Evolutionary conservation across 768 basidiomycete species (phyloP).

Genomic region (Mycena latifolia): DNA sequence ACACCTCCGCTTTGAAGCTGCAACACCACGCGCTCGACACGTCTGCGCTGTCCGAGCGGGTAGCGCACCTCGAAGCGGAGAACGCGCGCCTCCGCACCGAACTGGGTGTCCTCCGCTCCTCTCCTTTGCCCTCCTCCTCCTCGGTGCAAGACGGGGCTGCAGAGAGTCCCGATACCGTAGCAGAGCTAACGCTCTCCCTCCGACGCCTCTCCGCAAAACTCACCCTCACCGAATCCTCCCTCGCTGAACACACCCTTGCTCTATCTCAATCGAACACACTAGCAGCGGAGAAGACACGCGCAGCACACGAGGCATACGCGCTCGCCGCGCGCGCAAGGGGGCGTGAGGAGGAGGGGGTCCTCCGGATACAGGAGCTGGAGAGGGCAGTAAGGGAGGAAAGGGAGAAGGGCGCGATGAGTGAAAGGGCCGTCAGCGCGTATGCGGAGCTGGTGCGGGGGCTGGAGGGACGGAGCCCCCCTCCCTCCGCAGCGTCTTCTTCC

Average conservation of each 20-base stretch:
- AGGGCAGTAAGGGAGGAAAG: constrained; percentile 60
- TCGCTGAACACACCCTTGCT: constrained; percentile 63
- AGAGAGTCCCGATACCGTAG: constrained; percentile 5
- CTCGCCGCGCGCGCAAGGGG: constrained; percentile 66
- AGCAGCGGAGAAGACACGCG: constrained; percentile 53
- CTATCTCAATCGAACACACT: constrained; percentile 58
- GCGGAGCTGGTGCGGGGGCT: constrained; percentile 79
- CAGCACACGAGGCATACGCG: constrained; percentile 66
- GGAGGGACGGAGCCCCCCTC: constrained; percentile 49
- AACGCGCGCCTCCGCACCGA: constrained; percentile 57
- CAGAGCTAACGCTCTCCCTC: constrained; percentile 74
- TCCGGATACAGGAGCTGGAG: constrained; percentile 63
- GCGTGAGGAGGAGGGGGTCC: constrained; percentile 64
- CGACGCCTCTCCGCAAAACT: constrained; percentile 79
- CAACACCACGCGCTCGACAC: constrained; percentile 61
- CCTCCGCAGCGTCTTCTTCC: too few species aligned
- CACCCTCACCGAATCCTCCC: constrained; percentile 66
- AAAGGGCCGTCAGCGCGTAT: constrained; percentile 78
- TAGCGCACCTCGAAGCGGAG: constrained; percentile 56
- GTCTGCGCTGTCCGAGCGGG: constrained; percentile 47
- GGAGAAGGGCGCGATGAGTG: constrained; percentile 72
- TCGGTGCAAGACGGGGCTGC: neutral
- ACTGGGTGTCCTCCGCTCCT: constrained; percentile 51
- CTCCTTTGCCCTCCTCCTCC: constrained; percentile 49
- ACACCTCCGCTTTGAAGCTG: constrained; percentile 59